Conservation (phyloP, 257 asterid species). For the Striga asiatica region DNA sequence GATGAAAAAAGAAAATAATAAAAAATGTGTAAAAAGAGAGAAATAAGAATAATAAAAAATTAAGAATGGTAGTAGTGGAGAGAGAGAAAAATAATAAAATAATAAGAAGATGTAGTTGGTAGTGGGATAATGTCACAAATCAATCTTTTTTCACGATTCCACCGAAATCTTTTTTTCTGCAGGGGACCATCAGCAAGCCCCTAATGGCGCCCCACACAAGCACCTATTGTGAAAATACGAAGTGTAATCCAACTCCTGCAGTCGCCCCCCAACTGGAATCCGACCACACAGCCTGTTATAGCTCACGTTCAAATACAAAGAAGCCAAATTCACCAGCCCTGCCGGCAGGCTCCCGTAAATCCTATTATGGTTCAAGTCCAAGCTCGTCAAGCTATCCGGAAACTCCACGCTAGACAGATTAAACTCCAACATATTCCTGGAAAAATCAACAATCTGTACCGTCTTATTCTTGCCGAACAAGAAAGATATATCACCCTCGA, state of each 20-base stretch:
- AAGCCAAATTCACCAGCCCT: conserved; percentile 19
- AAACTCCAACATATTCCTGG: conserved; percentile 48
- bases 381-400: conserved; percentile 17
- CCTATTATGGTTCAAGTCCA: conserved; percentile 54
- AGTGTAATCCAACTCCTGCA: conserved; percentile 23
- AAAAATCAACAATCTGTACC: conserved; percentile 18
- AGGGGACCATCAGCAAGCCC: conserved; percentile 24
- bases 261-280: conserved; percentile 33
- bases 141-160: too few species aligned
- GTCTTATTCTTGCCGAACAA: conserved; percentile 52
- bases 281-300: conserved; percentile 37
- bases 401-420: conserved; percentile 44
- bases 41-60: too few species aligned
- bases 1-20: too few species aligned
- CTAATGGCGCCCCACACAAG: conserved; percentile 30
- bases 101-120: too few species aligned
- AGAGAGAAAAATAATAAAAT: too few species aligned
- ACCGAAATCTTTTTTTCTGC: too few species aligned
- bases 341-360: conserved; percentile 39
- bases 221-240: conserved; percentile 34
- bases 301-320: conserved; percentile 37
- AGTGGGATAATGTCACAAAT: too few species aligned
- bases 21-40: too few species aligned
- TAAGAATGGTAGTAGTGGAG: too few species aligned
- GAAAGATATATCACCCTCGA: conserved; percentile 43